A percentile compares a stretch with the other conserved stretches of the same genome.
These are phyloP conservation scores for Acacia concinna DNA, from an alignment of 331 rosid species.

Conservation along the genomic window DNA sequence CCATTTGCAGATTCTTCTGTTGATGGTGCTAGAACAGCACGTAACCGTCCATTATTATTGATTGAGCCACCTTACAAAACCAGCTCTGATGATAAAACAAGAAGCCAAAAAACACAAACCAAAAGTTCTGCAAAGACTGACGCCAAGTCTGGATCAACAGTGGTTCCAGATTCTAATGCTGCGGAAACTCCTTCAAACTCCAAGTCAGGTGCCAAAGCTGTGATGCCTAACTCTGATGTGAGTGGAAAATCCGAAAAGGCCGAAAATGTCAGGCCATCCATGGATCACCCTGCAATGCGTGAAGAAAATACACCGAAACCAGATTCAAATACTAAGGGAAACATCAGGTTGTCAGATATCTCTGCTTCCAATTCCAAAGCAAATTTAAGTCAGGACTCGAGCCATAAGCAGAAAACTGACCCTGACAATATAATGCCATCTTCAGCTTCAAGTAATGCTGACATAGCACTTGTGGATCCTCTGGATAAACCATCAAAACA, in stretches of 20 bases:
- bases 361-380: slow-evolving; percentile 7
- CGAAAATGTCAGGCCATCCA: neutral
- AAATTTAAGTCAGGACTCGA: slow-evolving; percentile 6
- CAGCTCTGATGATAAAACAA: slow-evolving; percentile 66
- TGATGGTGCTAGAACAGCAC: slow-evolving; percentile 44
- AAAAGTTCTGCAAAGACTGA: slow-evolving; percentile 46
- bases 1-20: slow-evolving; percentile 70
- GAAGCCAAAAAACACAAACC: slow-evolving; percentile 46
- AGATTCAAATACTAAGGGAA: slow-evolving; percentile 36
- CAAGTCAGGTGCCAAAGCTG: slow-evolving; percentile 46
- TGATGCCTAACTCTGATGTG: slow-evolving; percentile 33
- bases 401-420: slow-evolving; percentile 34
- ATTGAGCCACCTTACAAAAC: slow-evolving; percentile 69
- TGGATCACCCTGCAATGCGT: neutral
- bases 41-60: slow-evolving; percentile 68
- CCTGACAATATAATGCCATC: slow-evolving; percentile 34
- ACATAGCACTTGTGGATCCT: slow-evolving; percentile 46
- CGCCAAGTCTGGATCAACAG: slow-evolving; percentile 39
- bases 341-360: slow-evolving; percentile 35
- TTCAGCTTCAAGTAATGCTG: slow-evolving; percentile 43
- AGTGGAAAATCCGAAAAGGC: neutral
- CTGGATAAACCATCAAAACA: slow-evolving; percentile 40
- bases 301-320: slow-evolving; percentile 44
- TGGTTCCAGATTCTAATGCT: slow-evolving; percentile 41
- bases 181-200: slow-evolving; percentile 47